Evolutionary conservation across 495 filamentous ascomycete genomes (phyloP), one percentile per base, ranked within the genome.

Genomic region (Penicillium parvum): DNA sequence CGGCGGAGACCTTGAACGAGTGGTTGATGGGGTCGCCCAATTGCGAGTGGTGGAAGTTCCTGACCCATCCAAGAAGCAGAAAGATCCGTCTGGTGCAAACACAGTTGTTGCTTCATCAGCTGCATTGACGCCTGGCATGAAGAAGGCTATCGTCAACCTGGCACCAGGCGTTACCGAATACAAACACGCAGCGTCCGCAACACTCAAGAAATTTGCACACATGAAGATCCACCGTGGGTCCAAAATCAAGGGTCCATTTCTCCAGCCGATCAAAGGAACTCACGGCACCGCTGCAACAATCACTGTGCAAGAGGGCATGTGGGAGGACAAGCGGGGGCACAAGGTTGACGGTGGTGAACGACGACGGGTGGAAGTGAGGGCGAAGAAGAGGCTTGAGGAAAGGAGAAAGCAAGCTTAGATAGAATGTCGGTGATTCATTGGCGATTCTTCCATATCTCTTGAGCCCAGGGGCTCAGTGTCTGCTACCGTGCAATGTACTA

Each of bases 281-380:
- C 59, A 75, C 32, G 82, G 79, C 1, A 70, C 68, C 28, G 79
- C 77, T 23, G 84, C 82, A 2, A 70, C 71, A 23, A 70, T 96
- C 34, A 71, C 69, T 40, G 76, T 85, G 5, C 81, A 84, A 49
- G 89, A 95, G 55, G 86, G 86, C 3, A 82, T 95, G 74, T 96
- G 90, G 90, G 90, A 94, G 68, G 72, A 86, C 48, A 75, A 66
- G 56, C 74, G 85, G 43, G 92, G 92, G 27, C 77, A 79, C 32
- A 98, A 97, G 79, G 78, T 96, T 47, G 92, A 98, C 73, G 92
- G 92, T 55, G 92, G 92, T 74, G 92, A 98, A 70, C 79, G 92
- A 61, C 79, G 94, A 62, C 82, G 77, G 66, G 83, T 82, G 12
- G 85, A 95, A 68, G 83, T 97, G 32, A 73, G 88, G 58, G 76